Conservation (phyloP, 768 basidiomycete species). For the Lentinula sp. region DNA sequence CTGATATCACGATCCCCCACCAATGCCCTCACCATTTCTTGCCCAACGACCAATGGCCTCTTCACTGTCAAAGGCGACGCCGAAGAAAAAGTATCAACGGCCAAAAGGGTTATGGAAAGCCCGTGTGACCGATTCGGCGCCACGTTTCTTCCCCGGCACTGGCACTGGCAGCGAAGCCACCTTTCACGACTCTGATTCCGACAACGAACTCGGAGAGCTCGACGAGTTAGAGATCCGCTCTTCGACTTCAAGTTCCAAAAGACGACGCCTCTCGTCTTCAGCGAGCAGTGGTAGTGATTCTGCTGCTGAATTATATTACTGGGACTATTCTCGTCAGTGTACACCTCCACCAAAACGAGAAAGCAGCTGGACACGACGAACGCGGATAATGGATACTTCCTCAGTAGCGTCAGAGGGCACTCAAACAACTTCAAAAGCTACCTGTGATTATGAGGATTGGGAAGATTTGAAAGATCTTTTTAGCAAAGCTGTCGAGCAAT, state of each 20-base stretch:
- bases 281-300: neutral
- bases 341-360: slow-evolving; percentile 19
- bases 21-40: slow-evolving; percentile 1
- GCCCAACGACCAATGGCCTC: neutral
- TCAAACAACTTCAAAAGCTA: slow-evolving; percentile 10
- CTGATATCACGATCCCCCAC: slow-evolving; percentile 1
- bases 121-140: slow-evolving; percentile 25
- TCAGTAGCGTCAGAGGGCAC: slow-evolving; percentile 23
- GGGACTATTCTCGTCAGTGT: slow-evolving; percentile 30
- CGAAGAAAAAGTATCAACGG: slow-evolving; percentile 9
- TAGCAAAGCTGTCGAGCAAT: slow-evolving; percentile 46
- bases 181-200: slow-evolving; percentile 15
- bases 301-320: slow-evolving; percentile 18
- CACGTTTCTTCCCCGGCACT: slow-evolving; percentile 13
- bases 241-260: neutral
- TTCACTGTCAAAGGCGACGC: neutral
- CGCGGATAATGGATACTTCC: slow-evolving; percentile 35
- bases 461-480: slow-evolving; percentile 62
- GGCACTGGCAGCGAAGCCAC: slow-evolving; percentile 6
- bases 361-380: slow-evolving; percentile 24
- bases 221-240: slow-evolving; percentile 7
- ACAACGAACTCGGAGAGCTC: slow-evolving; percentile 14
- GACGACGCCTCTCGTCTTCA: neutral
- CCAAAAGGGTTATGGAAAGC: slow-evolving; percentile 42
- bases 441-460: slow-evolving; percentile 51